Evolutionary conservation across 2,329 filamentous ascomycete species (phyloP).

Genomic region (Fusarium ambrosium): DNA sequence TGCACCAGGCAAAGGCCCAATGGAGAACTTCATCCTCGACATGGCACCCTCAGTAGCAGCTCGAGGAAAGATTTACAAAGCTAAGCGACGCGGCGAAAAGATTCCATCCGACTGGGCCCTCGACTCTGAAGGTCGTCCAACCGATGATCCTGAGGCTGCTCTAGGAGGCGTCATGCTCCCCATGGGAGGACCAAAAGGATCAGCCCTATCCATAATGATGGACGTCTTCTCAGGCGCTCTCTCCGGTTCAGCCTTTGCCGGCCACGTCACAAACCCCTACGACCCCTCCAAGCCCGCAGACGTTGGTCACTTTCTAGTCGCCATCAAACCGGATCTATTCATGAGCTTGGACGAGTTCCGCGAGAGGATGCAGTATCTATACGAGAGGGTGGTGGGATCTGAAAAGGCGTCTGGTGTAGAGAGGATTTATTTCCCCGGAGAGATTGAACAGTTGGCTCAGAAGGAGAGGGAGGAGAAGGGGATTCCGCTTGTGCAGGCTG

Average conservation of each 20-base stretch:
- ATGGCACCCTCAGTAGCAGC: conserved; percentile 80
- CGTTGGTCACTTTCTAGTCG: conserved; percentile 81
- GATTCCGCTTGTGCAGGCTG: conserved; percentile 70
- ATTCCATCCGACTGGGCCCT: conserved; percentile 83
- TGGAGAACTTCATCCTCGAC: conserved; percentile 75
- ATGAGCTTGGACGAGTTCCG: conserved; percentile 79
- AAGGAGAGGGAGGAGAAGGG: conserved; percentile 65
- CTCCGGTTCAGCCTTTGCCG: conserved; percentile 83
- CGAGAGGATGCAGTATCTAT: conserved; percentile 69
- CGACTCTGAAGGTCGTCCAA: conserved; percentile 76
- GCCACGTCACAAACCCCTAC: conserved; percentile 82
- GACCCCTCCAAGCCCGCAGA: conserved; percentile 77
- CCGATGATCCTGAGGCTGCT: conserved; percentile 78
- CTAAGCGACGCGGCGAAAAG: conserved; percentile 74
- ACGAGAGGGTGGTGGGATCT: conserved; percentile 65
- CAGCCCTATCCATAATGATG: conserved; percentile 86
- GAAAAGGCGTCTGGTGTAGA: conserved; percentile 70
- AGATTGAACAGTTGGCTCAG: conserved; percentile 70
- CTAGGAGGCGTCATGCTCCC: conserved; percentile 85
- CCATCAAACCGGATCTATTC: conserved; percentile 81
- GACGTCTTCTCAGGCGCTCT: conserved; percentile 87
- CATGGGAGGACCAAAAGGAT: conserved; percentile 88
- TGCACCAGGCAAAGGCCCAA: conserved; percentile 71
- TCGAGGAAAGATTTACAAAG: conserved; percentile 81
- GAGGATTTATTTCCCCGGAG: conserved; percentile 72